Evolutionary conservation across 2,329 filamentous ascomycete genomes (phyloP).

Genomic region (Aureobasidium sp.): DNA sequence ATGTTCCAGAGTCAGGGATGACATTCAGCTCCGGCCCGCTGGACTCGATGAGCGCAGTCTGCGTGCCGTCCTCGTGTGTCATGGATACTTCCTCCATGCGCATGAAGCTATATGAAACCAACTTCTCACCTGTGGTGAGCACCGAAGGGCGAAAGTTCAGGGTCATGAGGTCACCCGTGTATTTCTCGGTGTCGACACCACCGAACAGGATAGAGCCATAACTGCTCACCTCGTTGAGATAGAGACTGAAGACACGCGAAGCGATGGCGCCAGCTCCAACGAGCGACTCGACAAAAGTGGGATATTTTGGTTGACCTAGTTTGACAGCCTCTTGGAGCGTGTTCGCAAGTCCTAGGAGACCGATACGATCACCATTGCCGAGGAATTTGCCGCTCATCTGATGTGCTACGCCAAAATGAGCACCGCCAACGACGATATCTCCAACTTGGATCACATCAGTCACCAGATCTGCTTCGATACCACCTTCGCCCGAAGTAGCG

Average conservation of each 20-base stretch:
- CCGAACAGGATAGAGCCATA: conserved; percentile 28
- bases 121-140: no score
- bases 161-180: conserved; percentile 24
- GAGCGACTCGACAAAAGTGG: conserved; percentile 27
- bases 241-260: conserved; percentile 26
- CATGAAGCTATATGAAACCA: not conserved
- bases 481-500: conserved; percentile 12
- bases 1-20: conserved; percentile 27
- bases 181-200: conserved; percentile 27
- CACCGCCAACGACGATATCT: conserved; percentile 22
- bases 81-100: conserved; percentile 19
- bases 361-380: conserved; percentile 21
- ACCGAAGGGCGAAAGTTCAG: conserved; percentile 11
- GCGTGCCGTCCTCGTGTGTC: conserved; percentile 18
- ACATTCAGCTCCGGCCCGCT: conserved; percentile 20
- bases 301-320: conserved; percentile 18
- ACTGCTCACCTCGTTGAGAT: conserved; percentile 23
- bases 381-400: conserved; percentile 21
- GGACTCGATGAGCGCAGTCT: conserved; percentile 20
- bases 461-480: conserved; percentile 19
- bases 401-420: conserved; percentile 25
- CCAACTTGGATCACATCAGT: conserved; percentile 25
- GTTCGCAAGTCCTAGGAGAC: conserved; percentile 28
- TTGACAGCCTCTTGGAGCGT: conserved; percentile 21
- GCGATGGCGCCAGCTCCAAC: conserved; percentile 24